Conservation (phyloP, 164 flowering plant genomes). For the Cinnamomum chago region DNA sequence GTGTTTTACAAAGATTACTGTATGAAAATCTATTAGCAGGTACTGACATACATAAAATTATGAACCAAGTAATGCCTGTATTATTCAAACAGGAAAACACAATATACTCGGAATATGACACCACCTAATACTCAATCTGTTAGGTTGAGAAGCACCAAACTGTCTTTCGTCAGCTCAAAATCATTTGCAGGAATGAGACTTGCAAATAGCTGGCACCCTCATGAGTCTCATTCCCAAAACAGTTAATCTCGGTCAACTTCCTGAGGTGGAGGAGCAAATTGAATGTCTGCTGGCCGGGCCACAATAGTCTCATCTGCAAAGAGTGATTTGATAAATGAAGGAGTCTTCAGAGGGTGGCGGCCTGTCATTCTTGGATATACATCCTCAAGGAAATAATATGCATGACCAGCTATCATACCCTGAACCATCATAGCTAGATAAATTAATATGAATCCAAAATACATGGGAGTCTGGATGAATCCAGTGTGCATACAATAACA, state of each 20-base stretch:
- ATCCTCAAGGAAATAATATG: constrained; percentile 93
- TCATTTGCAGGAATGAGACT: neutral
- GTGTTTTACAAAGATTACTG: too few species aligned
- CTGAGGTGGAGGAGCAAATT: constrained; percentile 61
- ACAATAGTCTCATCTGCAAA: constrained; percentile 85
- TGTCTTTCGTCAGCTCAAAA: neutral
- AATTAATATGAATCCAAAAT: too few species aligned
- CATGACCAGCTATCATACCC: constrained; percentile 99
- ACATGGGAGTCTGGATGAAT: too few species aligned
- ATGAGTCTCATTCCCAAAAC: neutral
- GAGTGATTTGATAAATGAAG: constrained; percentile 69
- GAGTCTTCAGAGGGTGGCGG: constrained; percentile 83
- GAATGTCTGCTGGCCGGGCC: constrained; percentile 66
- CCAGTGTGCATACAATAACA: too few species aligned
- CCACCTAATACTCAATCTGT: neutral
- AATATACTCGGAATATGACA: neutral
- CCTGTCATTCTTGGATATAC: constrained; percentile 93
- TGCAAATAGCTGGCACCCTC: neutral
- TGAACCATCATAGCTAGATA: constrained; percentile 18
- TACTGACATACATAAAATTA: neutral
- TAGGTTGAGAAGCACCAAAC: neutral
- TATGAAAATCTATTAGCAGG: too few species aligned
- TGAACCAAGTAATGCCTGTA: neutral
- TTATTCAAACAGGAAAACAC: neutral
- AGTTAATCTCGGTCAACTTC: constrained; percentile 48